These are phyloP conservation scores for Davidsoniella neocaledoniae DNA, from an alignment of 2,329 filamentous ascomycete species.

Conservation along the genomic window DNA sequence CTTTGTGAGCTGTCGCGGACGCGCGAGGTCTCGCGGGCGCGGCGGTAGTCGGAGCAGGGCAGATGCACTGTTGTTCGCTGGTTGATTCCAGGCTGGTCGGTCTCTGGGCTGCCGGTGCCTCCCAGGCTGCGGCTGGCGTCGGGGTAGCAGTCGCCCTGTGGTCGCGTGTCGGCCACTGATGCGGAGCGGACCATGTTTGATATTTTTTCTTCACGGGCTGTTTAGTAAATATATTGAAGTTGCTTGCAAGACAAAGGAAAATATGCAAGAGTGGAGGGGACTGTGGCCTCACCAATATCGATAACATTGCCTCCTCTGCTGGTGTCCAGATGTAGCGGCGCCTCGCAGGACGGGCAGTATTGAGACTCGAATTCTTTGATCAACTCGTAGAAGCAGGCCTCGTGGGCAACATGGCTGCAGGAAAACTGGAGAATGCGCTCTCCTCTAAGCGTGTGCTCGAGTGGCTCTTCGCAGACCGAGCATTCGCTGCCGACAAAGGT, in stretches of 20 bases:
- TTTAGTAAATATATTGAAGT: slow-evolving; percentile 15
- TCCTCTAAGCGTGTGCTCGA: slow-evolving; percentile 87
- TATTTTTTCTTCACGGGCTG: slow-evolving; percentile 57
- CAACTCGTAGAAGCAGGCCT: slow-evolving; percentile 97
- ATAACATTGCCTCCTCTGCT: slow-evolving; percentile 84
- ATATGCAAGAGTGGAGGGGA: not conserved
- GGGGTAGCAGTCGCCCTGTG: slow-evolving; percentile 35
- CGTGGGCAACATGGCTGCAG: slow-evolving; percentile 91
- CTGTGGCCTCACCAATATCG: slow-evolving; percentile 54
- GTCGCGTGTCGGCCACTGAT: slow-evolving; percentile 47
- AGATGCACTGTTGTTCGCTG: slow-evolving; percentile 20
- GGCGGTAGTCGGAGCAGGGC: slow-evolving; percentile 19
- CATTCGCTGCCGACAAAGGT: slow-evolving; percentile 93
- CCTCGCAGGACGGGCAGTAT: slow-evolving; percentile 85
- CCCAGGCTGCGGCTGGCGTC: slow-evolving; percentile 48
- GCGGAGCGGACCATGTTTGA: slow-evolving; percentile 81
- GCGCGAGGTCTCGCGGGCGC: slow-evolving; percentile 8
- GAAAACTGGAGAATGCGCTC: slow-evolving; percentile 92
- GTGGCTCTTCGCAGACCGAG: slow-evolving; percentile 86
- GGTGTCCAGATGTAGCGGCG: slow-evolving; percentile 78
- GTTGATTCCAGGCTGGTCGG: slow-evolving; percentile 32
- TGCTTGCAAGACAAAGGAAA: not conserved
- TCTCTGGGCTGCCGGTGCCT: slow-evolving; percentile 25
- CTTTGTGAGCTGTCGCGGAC: slow-evolving; percentile 31
- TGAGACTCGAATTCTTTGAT: slow-evolving; percentile 89